Conservation (phyloP, 1,284 basidiomycete genomes). For the Pascua sp. region DNA sequence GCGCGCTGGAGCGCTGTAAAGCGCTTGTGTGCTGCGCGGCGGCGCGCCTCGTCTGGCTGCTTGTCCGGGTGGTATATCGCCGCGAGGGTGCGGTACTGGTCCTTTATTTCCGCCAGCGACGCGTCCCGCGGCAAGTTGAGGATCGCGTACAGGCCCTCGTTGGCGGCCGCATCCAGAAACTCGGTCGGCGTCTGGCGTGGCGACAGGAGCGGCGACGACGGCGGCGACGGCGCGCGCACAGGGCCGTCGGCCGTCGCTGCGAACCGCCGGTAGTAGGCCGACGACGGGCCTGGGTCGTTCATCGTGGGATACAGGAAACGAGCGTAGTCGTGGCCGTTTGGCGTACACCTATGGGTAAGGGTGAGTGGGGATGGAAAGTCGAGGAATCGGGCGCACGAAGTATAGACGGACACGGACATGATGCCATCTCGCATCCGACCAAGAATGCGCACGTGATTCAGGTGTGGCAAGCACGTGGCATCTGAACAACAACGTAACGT, state of each 20-base stretch:
- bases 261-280: conserved; percentile 39
- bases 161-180: conserved; percentile 11
- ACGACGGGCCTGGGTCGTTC: conserved; percentile 42
- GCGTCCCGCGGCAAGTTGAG: conserved; percentile 43
- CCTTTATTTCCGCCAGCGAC: conserved; percentile 36
- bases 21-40: conserved; percentile 32
- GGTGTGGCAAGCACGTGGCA: background rate
- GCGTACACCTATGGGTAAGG: too few relatives aligned
- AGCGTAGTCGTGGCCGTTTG: background rate
- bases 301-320: conserved; percentile 4
- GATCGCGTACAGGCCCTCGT: conserved; percentile 35
- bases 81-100: conserved; percentile 43
- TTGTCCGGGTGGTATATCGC: conserved; percentile 56
- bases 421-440: background rate
- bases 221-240: conserved; percentile 29
- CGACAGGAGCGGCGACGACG: conserved; percentile 26
- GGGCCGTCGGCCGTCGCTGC: conserved; percentile 34
- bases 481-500: too few relatives aligned
- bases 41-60: conserved; percentile 47
- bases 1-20: conserved; percentile 46
- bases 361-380: background rate
- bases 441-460: background rate
- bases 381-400: background rate
- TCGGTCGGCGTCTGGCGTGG: conserved; percentile 3
- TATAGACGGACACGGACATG: background rate